A percentile compares a stretch with the other conserved stretches of the same genome.
These are phyloP conservation scores for Coffea humblotiana DNA, from an alignment of 305 asterid genomes.

Conservation along the genomic window DNA sequence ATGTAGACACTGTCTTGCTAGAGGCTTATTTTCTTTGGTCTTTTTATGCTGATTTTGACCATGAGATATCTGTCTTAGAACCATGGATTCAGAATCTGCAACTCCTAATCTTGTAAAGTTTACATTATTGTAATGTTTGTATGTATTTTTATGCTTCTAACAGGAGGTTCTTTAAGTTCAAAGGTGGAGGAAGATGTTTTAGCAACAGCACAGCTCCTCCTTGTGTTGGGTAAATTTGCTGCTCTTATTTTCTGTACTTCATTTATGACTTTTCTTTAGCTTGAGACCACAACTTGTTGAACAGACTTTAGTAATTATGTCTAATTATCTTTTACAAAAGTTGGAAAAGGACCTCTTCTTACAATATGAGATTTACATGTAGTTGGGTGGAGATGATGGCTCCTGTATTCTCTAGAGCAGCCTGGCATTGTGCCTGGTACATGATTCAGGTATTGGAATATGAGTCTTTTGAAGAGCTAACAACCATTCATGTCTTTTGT, in stretches of 20 bases:
- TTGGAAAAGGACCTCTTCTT: conserved; percentile 1
- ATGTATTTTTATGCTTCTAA: conserved; percentile 18
- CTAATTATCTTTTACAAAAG: neutral
- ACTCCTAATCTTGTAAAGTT: neutral
- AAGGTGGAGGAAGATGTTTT: conserved; percentile 64
- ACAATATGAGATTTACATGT: conserved; percentile 15
- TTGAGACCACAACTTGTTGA: neutral
- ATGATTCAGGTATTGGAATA: conserved; percentile 68
- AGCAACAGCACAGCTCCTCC: conserved; percentile 79
- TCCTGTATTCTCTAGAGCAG: conserved; percentile 88
- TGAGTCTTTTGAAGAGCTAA: neutral
- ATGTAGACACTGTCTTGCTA: neutral
- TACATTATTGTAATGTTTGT: neutral
- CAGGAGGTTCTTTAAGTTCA: conserved; percentile 68
- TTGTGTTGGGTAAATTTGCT: conserved; percentile 69
- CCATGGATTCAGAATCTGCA: neutral
- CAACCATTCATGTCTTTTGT: neutral
- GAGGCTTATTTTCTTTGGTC: neutral
- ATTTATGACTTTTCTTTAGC: neutral
- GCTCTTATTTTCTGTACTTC: neutral
- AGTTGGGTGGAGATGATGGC: conserved; percentile 99
- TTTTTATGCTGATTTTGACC: neutral
- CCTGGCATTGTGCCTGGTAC: conserved; percentile 96
- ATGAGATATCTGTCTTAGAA: neutral
- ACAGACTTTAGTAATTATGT: neutral